Base-by-base conservation (phyloP, 345 rosid species). In the Rhizophora apiculata region DNA sequence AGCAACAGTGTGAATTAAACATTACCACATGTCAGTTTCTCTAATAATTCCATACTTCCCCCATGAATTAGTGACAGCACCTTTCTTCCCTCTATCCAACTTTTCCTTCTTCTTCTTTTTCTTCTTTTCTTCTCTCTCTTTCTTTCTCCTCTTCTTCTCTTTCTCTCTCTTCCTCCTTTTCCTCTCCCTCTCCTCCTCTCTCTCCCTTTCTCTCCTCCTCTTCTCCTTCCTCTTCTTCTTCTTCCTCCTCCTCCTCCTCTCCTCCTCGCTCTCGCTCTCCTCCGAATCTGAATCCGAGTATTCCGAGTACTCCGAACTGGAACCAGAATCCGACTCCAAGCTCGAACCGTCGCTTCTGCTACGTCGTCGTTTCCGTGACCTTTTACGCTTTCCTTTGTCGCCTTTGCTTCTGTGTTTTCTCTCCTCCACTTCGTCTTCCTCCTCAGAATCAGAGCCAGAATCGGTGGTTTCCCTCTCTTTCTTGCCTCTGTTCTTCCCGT, bases 21-120 rank as follows among this genome's bases (percentile, higher is more conserved):
- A 34, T 65, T 86, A 94, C 97, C 97, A 94, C 98, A 94, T 91
- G 64, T 94, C 98, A 72, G 95, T 94, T 78, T 94, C 96, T 85
- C 93, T 80, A 78, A 94, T 86, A 65, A 87, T 74, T 27, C 98
- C 98, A 85, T 85, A 91, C 77, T 88, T 94, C 2, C 98, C 98
- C 98, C 98, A 91, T 8, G 82, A 91, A 64, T 94, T 79, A 60
- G 98, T 94, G 19, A 94, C 96, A 0, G 98, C 97, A 31, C 97
- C 79, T 39, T 16, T 76, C 74, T 74, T 79, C 49, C 80, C 76
- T 63, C 8, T 67, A 73, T 77, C 73, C 19, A 31, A 13, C 21
- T 65, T 71, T 30, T 65, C 65, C 64, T 65, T 65, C 62, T 66
- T 30, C 27, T 34, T 67, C 51, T 48, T 55, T 26, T 36, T 31